Conservation (phyloP, 805 yeast genomes). For the Candida oleophila region DNA sequence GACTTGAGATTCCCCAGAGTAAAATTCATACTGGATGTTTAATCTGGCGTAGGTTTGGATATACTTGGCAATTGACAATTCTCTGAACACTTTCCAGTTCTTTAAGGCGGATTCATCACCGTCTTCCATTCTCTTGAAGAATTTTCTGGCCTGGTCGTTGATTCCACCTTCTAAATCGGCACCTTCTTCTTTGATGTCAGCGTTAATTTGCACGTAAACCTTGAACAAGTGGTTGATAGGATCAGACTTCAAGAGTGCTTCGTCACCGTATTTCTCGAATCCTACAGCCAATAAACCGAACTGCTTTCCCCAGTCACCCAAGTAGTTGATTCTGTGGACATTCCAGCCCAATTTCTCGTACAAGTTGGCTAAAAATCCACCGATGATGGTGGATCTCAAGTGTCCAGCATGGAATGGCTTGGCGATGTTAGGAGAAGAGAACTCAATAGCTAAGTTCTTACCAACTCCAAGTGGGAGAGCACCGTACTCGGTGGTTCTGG, state of each 20-base stretch:
- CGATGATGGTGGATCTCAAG: conserved; percentile 94
- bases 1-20: conserved; percentile 96
- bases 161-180: conserved; percentile 48
- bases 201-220: conserved; percentile 85
- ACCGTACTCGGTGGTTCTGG: conserved; percentile 66
- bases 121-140: conserved; percentile 88
- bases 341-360: conserved; percentile 91
- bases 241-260: conserved; percentile 64
- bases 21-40: conserved; percentile 82
- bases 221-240: conserved; percentile 95
- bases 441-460: conserved; percentile 78
- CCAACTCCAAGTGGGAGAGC: conserved; percentile 68
- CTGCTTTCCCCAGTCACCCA: conserved; percentile 99
- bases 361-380: conserved; percentile 89
- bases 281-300: conserved; percentile 96
- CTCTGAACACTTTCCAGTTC: conserved; percentile 87
- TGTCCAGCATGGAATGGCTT: conserved; percentile 99
- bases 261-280: conserved; percentile 80
- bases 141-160: conserved; percentile 82
- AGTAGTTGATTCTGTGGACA: conserved; percentile 88
- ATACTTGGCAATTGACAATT: conserved; percentile 83
- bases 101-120: conserved; percentile 80
- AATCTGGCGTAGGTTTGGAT: conserved; percentile 86
- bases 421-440: conserved; percentile 97
- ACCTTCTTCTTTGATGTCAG: conserved; percentile 66